Conservation (phyloP, 1,139 yeast genomes). For the Sugiyamaella novakii region DNA sequence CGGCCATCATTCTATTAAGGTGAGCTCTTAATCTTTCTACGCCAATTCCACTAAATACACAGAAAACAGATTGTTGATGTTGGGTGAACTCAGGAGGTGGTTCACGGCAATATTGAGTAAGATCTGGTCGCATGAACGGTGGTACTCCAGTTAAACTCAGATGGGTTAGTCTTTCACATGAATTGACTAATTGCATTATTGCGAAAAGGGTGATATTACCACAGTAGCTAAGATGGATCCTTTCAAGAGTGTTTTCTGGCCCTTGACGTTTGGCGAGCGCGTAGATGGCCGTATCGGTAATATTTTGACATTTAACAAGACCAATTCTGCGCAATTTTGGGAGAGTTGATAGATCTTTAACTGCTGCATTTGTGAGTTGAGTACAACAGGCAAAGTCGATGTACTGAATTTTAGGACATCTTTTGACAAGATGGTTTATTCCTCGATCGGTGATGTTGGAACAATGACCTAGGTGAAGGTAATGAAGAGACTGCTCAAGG, state of each 20-base stretch:
- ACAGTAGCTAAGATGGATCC: conserved; percentile 93
- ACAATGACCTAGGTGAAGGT: conserved; percentile 94
- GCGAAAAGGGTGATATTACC: conserved; percentile 61
- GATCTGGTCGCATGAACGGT: conserved; percentile 82
- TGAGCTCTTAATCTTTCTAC: conserved; percentile 71
- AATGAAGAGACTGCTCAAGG: conserved; percentile 81
- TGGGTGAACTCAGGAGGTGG: conserved; percentile 93
- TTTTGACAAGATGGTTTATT: conserved; percentile 70
- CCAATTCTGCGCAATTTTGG: conserved; percentile 90
- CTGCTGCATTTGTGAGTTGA: conserved; percentile 82
- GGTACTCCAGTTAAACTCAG: conserved; percentile 89
- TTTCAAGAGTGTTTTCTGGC: conserved; percentile 74
- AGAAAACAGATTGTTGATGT: conserved; percentile 81
- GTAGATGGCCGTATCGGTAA: conserved; percentile 82
- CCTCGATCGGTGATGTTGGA: conserved; percentile 87
- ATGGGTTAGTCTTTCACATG: conserved; percentile 87
- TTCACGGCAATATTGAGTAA: conserved; percentile 86
- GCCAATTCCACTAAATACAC: conserved; percentile 93
- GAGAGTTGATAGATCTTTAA: conserved; percentile 72
- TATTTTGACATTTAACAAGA: conserved; percentile 84
- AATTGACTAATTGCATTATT: conserved; percentile 59
- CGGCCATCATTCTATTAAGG: conserved; percentile 42
- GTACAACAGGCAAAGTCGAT: conserved; percentile 95
- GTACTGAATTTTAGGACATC: conserved; percentile 84
- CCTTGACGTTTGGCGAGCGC: conserved; percentile 72